Evolutionary conservation across 352 stramenopile species (phyloP).

Genomic region (Globisporangium paddicum): DNA sequence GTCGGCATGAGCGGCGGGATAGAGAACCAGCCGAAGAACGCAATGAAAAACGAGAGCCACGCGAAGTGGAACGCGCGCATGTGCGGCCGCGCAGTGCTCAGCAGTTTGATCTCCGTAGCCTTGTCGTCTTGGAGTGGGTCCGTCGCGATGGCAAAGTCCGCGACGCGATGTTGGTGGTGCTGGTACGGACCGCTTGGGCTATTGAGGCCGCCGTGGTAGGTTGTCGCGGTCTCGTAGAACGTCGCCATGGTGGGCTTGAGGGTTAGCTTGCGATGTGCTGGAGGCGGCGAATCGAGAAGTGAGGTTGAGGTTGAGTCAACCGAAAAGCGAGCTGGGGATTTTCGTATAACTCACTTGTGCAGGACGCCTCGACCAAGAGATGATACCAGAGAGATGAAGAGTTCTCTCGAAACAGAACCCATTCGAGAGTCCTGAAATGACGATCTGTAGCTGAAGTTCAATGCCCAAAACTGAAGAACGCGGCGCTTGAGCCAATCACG

Average conservation of each 20-base stretch:
- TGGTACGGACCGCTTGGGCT: background rate
- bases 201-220: background rate
- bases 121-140: conserved; percentile 25
- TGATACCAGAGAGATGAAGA: background rate
- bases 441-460: background rate
- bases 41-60: conserved; percentile 94
- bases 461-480: background rate
- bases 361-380: background rate
- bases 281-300: conserved; percentile 20
- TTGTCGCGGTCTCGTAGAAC: conserved; percentile 4
- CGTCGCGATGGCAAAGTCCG: conserved; percentile 11
- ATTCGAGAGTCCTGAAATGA: background rate
- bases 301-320: conserved; percentile 16
- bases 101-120: conserved; percentile 55
- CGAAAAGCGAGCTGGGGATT: background rate
- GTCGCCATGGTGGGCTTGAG: background rate
- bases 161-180: background rate
- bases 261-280: background rate
- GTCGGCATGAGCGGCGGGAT: conserved; percentile 92
- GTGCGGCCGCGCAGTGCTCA: conserved; percentile 71
- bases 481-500: background rate
- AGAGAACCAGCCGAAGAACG: conserved; percentile 94
- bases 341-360: conserved; percentile 6
- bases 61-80: conserved; percentile 93
- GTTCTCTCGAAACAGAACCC: background rate